These are phyloP conservation scores for Sporothrix brasiliensis DNA, from an alignment of 2,329 filamentous ascomycete species.

Conservation along the genomic window DNA sequence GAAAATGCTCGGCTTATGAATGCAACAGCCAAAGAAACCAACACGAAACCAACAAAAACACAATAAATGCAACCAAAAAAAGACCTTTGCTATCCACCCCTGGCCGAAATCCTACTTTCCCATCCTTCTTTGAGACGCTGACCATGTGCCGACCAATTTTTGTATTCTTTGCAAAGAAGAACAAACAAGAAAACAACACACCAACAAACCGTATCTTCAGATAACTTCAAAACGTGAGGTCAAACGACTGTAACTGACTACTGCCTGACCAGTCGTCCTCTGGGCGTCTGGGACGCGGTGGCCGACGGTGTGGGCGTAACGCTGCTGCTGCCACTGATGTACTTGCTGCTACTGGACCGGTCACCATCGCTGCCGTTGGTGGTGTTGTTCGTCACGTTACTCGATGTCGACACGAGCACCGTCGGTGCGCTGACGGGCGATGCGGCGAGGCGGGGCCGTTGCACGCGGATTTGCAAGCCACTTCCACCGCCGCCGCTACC, in stretches of 20 bases:
- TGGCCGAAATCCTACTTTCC: background rate
- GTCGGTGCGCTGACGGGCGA: constrained; percentile 18
- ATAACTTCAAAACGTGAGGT: background rate
- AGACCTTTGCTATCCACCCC: background rate
- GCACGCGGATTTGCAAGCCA: background rate
- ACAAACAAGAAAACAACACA: background rate
- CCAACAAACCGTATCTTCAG: background rate
- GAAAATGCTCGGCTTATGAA: background rate
- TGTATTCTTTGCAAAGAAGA: background rate
- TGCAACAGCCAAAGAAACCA: background rate
- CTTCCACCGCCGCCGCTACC: constrained; percentile 9
- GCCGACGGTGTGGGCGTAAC: constrained; percentile 26
- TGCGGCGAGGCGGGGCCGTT: constrained; percentile 6
- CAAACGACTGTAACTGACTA: background rate
- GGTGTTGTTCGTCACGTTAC: constrained; percentile 1
- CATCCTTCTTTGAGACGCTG: background rate
- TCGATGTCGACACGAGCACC: constrained; percentile 3
- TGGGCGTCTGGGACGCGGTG: background rate
- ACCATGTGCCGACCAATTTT: background rate
- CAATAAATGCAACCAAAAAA: background rate
- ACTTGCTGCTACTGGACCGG: background rate
- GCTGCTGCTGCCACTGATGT: constrained; percentile 14
- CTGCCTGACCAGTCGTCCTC: background rate
- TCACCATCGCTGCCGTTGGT: background rate
- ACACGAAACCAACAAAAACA: background rate